phyloP scores from a whole-genome alignment of 192 early-diverging fungal species.

The Rhizoclosmatium globosum region DNA sequence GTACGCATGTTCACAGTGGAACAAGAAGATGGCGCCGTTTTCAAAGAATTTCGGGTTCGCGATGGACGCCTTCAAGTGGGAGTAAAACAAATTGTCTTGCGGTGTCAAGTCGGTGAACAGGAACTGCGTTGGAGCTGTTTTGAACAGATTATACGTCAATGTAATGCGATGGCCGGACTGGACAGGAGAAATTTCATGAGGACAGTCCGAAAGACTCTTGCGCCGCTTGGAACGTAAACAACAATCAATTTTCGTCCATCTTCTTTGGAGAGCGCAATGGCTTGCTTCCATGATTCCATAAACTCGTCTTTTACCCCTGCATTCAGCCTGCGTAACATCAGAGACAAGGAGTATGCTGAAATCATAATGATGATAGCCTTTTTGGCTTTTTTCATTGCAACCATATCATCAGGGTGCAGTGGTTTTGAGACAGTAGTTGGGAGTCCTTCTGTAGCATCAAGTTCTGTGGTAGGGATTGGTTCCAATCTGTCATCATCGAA shows the following conservation, averaged over 20 bases:
- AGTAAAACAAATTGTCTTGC: not conserved
- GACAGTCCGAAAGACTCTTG: conserved; percentile 10
- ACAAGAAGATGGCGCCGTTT: not conserved
- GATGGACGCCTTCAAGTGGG: not conserved
- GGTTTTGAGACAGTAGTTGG: no score
- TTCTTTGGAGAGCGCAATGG: not conserved
- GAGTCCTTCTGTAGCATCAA: no score
- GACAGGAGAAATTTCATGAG: conserved; percentile 29
- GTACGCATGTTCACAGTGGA: conserved; percentile 6
- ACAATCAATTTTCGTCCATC: not conserved
- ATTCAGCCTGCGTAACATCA: not conserved
- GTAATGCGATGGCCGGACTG: conserved; percentile 11
- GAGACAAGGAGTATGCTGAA: not conserved
- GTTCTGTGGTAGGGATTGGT: no score
- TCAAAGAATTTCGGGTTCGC: not conserved
- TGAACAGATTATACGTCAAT: conserved; percentile 31
- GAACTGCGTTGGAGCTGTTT: not conserved
- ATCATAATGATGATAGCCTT: not conserved
- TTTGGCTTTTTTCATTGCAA: not conserved
- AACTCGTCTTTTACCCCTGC: not conserved
- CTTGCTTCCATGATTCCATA: not conserved
- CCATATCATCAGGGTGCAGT: not conserved
- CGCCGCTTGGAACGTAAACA: not conserved
- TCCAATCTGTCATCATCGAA: no score
- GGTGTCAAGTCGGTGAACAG: not conserved